Evolutionary conservation across 176 grass and related monocot species (phyloP).

Genomic region (Leersia perrieri): DNA sequence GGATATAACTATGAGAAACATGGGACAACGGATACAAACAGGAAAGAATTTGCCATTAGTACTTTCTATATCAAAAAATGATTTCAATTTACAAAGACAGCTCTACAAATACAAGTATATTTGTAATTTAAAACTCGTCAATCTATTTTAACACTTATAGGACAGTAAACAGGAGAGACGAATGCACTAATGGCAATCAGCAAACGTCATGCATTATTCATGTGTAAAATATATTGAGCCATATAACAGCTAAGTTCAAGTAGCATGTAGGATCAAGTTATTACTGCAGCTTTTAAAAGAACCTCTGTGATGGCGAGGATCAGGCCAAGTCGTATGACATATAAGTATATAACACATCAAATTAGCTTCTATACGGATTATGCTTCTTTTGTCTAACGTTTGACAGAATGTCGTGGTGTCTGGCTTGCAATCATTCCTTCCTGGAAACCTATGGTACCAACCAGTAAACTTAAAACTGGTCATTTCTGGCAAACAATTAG

Average conservation of each 20-base stretch:
- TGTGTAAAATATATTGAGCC: background rate
- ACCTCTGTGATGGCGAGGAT: background rate
- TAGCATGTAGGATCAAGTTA: background rate
- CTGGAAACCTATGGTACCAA: background rate
- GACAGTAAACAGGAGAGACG: background rate
- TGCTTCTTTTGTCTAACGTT: background rate
- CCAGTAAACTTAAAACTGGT: background rate
- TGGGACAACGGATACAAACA: background rate
- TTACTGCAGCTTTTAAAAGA: background rate
- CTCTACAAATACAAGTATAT: background rate
- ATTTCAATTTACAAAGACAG: background rate
- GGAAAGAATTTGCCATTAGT: background rate
- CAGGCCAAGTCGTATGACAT: background rate
- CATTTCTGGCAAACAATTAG: background rate
- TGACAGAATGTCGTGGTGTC: no score
- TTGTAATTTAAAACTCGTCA: background rate
- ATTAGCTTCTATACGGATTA: background rate
- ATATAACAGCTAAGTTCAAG: background rate
- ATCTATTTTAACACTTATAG: background rate
- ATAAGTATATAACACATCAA: no score
- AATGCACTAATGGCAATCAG: conserved; percentile 17
- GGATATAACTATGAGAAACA: conserved; percentile 8
- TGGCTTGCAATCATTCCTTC: background rate
- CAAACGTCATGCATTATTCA: conserved; percentile 18
- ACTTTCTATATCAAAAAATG: background rate